phyloP scores from a whole-genome alignment of 2,329 filamentous ascomycete species.

The Fusarium duplospermum region DNA sequence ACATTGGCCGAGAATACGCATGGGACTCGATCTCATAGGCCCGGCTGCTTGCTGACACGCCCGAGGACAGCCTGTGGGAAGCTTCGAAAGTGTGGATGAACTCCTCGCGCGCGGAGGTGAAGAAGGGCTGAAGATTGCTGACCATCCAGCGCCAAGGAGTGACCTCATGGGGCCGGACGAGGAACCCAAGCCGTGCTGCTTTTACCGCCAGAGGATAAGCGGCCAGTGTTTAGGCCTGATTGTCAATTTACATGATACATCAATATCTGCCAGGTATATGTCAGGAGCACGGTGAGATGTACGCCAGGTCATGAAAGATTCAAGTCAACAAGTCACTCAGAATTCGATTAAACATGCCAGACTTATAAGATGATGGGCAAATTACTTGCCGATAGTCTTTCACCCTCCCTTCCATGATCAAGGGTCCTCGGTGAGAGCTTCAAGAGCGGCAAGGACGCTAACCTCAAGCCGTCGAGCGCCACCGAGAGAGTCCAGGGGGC shows the following conservation, averaged over 20 bases:
- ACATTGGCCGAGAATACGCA: background rate
- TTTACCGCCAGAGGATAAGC: background rate
- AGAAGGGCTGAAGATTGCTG: conserved; percentile 11
- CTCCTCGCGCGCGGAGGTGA: background rate
- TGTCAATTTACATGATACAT: background rate
- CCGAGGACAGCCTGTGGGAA: background rate
- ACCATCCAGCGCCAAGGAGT: conserved; percentile 11
- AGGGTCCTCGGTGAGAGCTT: background rate
- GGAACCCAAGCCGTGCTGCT: background rate
- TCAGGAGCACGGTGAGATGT: background rate
- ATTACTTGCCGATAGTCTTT: background rate
- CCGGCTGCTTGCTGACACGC: conserved; percentile 12
- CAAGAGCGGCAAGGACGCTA: conserved; percentile 5
- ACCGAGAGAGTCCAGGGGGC: background rate
- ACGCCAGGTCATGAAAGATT: background rate
- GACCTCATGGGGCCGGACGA: background rate
- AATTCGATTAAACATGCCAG: background rate
- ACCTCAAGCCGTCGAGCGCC: background rate
- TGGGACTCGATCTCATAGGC: conserved; percentile 6
- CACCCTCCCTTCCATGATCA: background rate
- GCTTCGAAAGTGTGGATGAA: conserved; percentile 17
- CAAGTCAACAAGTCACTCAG: background rate
- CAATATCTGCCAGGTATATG: background rate
- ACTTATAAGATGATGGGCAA: background rate
- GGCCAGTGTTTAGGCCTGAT: background rate